Evolutionary conservation across 441 rosid genomes (phyloP), one percentile per base, ranked within the genome.

Genomic region (Viola pubescens): DNA sequence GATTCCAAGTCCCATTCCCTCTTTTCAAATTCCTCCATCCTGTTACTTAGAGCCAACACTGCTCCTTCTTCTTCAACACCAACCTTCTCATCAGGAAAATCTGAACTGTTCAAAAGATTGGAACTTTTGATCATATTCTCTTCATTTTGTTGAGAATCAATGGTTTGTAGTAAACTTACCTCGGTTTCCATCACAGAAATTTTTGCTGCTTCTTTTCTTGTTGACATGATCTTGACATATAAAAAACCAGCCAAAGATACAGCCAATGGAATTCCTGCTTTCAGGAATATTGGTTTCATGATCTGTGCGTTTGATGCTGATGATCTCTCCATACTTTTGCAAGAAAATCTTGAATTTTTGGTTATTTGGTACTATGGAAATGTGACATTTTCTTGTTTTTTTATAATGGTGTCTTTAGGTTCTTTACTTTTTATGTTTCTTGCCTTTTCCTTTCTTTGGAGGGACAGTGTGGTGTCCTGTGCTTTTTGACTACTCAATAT

Each of bases 161-260:
- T 52, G 49, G 41, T 58, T 60, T 56, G 68, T 3, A 45, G 42
- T 34, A 67, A 52, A 47, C 67, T 65, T 53, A 64, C 70, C 70
- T 48, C 37, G 48, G 54, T 54, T 52, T 60, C 58, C 14, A 42
- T 5, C 5, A 71, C 53, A 48, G 72, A 58, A 62, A 49, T 53
- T 34, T 56, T 65, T n/a, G 52, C 63, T 26, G 55, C 47, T 6
- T 60, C 54, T 2, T 57, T 58, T 70, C 69, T 78, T 41, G 74
- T 65, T 19, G 77, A 44, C 34, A 84, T 57, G 62, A 80, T 73
- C 71, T 60, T 82, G 0, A 87, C 82, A 58, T 43, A 72, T 43
- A 79, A 6, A 60, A 90, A 77, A 70, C 91, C 91, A 49, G 84
- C 79, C 60, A 79, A 67, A 39, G 95, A 82, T 13, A 90, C 0